phyloP scores from a whole-genome alignment of 2,329 filamentous ascomycete species.

The Pseudopithomyces chartarum region DNA sequence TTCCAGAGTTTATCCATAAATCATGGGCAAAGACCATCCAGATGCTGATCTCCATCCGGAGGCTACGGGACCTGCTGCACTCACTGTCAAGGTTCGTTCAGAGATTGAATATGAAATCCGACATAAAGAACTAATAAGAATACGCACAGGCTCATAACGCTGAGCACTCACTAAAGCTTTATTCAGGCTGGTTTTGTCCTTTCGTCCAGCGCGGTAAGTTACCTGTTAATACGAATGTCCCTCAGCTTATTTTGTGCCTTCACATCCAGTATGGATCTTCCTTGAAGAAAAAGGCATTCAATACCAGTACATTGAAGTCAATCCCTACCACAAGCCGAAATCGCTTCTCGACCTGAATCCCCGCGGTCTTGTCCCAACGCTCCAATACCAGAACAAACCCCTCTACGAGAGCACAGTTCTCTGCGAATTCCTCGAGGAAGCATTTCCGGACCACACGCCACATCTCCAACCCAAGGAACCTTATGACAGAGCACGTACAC shows the following conservation, averaged over 20 bases:
- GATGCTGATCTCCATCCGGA: slow-evolving; percentile 43
- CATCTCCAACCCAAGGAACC: slow-evolving; percentile 63
- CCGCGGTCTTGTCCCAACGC: slow-evolving; percentile 74
- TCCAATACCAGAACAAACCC: slow-evolving; percentile 61
- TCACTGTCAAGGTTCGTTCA: slow-evolving; percentile 34
- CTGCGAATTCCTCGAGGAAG: slow-evolving; percentile 77
- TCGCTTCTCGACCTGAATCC: slow-evolving; percentile 75
- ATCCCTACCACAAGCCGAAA: slow-evolving; percentile 74
- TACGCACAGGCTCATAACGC: slow-evolving; percentile 30
- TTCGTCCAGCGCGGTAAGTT: too few relatives aligned
- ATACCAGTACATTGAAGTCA: slow-evolving; percentile 72
- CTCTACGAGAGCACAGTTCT: slow-evolving; percentile 76
- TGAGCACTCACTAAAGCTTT: slow-evolving; percentile 65
- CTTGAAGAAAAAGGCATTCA: slow-evolving; percentile 74
- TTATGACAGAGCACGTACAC: slow-evolving; percentile 67
- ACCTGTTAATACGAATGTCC: slow-evolving; percentile 56
- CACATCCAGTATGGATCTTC: slow-evolving; percentile 73
- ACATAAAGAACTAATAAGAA: background rate
- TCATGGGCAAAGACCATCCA: slow-evolving; percentile 41
- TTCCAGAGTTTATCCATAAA: background rate
- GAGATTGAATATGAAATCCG: too few relatives aligned
- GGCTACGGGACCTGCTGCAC: slow-evolving; percentile 38
- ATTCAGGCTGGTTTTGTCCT: slow-evolving; percentile 69
- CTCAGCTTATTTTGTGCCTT: slow-evolving; percentile 75
- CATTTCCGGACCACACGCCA: slow-evolving; percentile 59